Evolutionary conservation across 257 asterid species (phyloP).

Genomic region (Ballota nigra): DNA sequence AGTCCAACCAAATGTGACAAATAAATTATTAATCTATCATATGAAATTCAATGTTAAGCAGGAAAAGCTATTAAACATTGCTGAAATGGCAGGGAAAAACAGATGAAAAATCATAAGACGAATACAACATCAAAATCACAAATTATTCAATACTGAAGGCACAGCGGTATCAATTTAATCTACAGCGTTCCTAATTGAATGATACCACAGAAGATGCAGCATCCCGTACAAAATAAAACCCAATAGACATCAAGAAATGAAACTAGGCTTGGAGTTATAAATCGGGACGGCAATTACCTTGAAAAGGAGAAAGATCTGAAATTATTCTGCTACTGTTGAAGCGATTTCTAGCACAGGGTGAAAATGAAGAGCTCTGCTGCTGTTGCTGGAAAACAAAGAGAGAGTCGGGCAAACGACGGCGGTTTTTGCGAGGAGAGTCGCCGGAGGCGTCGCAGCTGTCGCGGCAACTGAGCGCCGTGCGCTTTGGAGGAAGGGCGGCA

Average conservation of each 20-base stretch:
- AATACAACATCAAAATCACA: not conserved
- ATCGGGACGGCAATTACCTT: slow-evolving; percentile 29
- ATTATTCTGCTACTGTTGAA: not conserved
- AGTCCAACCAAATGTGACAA: not conserved
- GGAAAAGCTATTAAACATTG: not conserved
- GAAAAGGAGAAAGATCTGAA: slow-evolving; percentile 24
- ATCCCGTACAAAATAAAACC: not conserved
- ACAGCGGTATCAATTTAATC: not conserved
- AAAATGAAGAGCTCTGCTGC: slow-evolving; percentile 25
- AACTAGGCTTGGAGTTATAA: not conserved
- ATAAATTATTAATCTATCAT: not conserved
- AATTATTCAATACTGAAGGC: not conserved
- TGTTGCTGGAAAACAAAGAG: slow-evolving; percentile 43
- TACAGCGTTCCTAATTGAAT: not conserved
- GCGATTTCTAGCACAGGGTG: slow-evolving; percentile 41
- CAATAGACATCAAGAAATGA: not conserved
- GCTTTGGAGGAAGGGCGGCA: slow-evolving; percentile 33
- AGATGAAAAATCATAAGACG: not conserved
- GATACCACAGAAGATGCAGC: not conserved
- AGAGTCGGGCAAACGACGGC: slow-evolving; percentile 77
- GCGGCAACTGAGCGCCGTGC: slow-evolving; percentile 15
- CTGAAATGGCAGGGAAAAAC: not conserved
- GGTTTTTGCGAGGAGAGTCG: slow-evolving; percentile 28
- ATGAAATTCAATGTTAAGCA: not conserved
- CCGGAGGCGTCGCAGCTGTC: slow-evolving; percentile 21